Evolutionary conservation across 495 filamentous ascomycete species (phyloP), one percentile per base, ranked within the genome.

Genomic region (Xylaria curta): DNA sequence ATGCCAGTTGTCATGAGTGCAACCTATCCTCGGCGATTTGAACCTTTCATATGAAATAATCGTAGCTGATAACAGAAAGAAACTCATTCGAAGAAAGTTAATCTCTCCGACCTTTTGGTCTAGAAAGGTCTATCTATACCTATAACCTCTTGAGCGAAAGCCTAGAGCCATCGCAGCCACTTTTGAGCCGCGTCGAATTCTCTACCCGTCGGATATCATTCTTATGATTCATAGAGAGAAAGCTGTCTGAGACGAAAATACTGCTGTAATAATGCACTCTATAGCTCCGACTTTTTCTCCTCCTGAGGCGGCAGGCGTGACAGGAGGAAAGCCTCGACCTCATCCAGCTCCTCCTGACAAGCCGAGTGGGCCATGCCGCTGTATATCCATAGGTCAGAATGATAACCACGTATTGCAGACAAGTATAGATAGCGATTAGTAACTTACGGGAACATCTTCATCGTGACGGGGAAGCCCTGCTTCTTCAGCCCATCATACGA

Each of bases 301-400:
- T 78, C 84, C 40, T 85, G 71, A 0, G 82, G 78, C 6, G 93
- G 91, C 58, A 97, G 81, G 24, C 82, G 81, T 74, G 89, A 83
- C 24, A 84, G 82, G 49, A 98, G 75, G 83, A 92, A 98, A 28
- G 82, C 83, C 82, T 97, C 94, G 44, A 98, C 81, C 74, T 97
- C 91, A 70, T 94, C 87, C 68, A 98, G 91, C 83, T 98, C 95
- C 70, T 89, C 79, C 6, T 87, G 87, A 77, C 90, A 89, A 1
- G 96, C 96, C 28, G 89, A 91, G 80, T 98, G 95, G 8, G 81
- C 82, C 72, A 98, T 87, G 2, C 86, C 85, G 46, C 91, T 93
- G 66, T 47, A 59, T 36, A 65, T 33, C 31, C 42, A 56, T 62
- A 66, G 28, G 26, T 80, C 66, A 75, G 74, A 49, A 26, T 7